phyloP scores from a whole-genome alignment of 352 stramenopile species.

The Globisporangium parvum region DNA sequence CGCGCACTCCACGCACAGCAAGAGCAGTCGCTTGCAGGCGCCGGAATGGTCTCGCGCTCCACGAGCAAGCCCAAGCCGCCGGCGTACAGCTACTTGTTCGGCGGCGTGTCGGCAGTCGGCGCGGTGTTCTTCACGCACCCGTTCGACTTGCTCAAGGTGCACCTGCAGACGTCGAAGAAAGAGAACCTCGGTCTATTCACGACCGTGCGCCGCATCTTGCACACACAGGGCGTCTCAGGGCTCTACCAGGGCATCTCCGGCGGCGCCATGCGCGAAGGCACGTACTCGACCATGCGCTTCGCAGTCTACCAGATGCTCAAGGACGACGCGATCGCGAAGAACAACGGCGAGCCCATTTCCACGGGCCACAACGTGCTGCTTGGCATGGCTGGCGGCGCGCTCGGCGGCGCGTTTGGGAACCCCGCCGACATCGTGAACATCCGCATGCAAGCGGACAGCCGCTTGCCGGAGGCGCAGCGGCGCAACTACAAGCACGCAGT shows the following conservation, averaged over 20 bases:
- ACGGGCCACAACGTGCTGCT: slow-evolving; percentile 65
- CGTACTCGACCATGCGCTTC: slow-evolving; percentile 83
- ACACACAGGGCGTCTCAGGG: slow-evolving; percentile 54
- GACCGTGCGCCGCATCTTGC: slow-evolving; percentile 47
- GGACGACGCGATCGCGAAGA: slow-evolving; percentile 59
- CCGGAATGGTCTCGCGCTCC: background rate
- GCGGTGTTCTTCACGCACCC: slow-evolving; percentile 84
- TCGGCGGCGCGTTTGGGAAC: slow-evolving; percentile 66
- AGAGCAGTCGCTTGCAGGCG: background rate
- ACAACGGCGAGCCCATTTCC: slow-evolving; percentile 57
- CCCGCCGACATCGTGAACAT: slow-evolving; percentile 82
- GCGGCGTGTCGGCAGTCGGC: slow-evolving; percentile 69
- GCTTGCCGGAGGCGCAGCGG: slow-evolving; percentile 47
- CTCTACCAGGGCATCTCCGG: slow-evolving; percentile 81
- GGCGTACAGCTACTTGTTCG: slow-evolving; percentile 65
- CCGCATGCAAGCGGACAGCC: slow-evolving; percentile 77
- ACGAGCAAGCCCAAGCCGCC: slow-evolving; percentile 23
- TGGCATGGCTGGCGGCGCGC: slow-evolving; percentile 58
- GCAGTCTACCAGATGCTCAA: slow-evolving; percentile 82
- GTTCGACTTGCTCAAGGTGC: slow-evolving; percentile 81
- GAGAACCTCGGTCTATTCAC: slow-evolving; percentile 52
- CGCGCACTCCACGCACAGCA: background rate
- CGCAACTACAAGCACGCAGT: slow-evolving; percentile 82
- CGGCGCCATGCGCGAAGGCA: slow-evolving; percentile 73
- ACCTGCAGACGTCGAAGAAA: slow-evolving; percentile 75